Evolutionary conservation across 2,329 filamentous ascomycete genomes (phyloP).

Genomic region (Rhinocladiella similis): DNA sequence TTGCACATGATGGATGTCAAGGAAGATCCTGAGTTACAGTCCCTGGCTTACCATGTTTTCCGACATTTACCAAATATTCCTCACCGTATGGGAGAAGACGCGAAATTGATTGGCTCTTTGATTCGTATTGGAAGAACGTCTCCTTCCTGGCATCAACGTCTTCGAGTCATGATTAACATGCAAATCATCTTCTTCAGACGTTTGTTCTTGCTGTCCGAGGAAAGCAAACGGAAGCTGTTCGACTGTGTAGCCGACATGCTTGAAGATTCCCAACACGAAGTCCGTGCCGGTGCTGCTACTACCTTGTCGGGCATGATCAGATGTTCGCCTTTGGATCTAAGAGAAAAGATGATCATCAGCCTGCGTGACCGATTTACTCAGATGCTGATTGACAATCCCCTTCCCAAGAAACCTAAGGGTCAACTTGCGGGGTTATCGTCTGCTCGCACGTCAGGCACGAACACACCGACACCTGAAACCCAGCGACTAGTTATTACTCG

Average conservation of each 20-base stretch:
- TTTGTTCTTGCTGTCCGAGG: constrained; percentile 76
- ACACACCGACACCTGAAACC: constrained; percentile 52
- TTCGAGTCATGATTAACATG: constrained; percentile 95
- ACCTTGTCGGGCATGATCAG: constrained; percentile 97
- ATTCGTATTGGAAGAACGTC: constrained; percentile 85
- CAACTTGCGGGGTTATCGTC: constrained; percentile 35
- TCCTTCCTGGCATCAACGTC: constrained; percentile 89
- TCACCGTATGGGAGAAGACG: constrained; percentile 81
- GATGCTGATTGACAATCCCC: constrained; percentile 77
- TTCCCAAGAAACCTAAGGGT: constrained; percentile 66
- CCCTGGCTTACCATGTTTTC: constrained; percentile 94
- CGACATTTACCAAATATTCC: constrained; percentile 94
- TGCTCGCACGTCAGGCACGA: constrained; percentile 44
- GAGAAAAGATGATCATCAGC: constrained; percentile 72
- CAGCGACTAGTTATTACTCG: constrained; percentile 77
- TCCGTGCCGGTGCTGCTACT: constrained; percentile 86
- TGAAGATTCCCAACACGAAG: constrained; percentile 85
- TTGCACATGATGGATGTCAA: constrained; percentile 99
- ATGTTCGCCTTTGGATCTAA: constrained; percentile 80
- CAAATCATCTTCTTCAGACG: constrained; percentile 98
- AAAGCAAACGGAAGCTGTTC: constrained; percentile 78
- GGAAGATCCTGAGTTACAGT: constrained; percentile 93
- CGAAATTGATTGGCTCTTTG: constrained; percentile 78
- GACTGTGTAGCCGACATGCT: constrained; percentile 96
- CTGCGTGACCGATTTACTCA: constrained; percentile 78